A percentile compares a stretch with the other conserved stretches of the same genome.
These are phyloP conservation scores for Moesziomyces globuligerus DNA, from an alignment of 1,284 basidiomycete species.

Conservation along the genomic window DNA sequence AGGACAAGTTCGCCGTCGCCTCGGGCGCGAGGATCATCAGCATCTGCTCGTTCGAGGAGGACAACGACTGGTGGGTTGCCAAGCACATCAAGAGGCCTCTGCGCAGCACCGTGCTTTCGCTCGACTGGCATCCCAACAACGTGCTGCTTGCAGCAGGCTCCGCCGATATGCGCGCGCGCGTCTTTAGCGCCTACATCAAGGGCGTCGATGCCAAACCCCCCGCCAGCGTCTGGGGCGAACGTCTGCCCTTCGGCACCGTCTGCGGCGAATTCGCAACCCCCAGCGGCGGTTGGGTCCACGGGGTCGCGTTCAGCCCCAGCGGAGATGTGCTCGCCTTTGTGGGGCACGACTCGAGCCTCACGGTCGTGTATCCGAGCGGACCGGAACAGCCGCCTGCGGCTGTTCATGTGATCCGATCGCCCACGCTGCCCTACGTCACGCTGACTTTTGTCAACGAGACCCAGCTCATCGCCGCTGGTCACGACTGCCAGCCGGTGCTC, in stretches of 20 bases:
- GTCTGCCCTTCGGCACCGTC: conserved; percentile 95
- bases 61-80: conserved; percentile 98
- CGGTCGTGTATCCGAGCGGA: conserved; percentile 61
- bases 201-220: conserved; percentile 93
- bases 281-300: conserved; percentile 95
- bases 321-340: conserved; percentile 92
- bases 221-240: conserved; percentile 93
- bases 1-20: conserved; percentile 98
- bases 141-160: conserved; percentile 92
- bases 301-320: conserved; percentile 92
- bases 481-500: conserved; percentile 92
- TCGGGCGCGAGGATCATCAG: conserved; percentile 78
- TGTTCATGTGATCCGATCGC: conserved; percentile 59
- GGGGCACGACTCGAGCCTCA: conserved; percentile 72
- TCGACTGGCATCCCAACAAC: conserved; percentile 99
- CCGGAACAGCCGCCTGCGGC: conserved; percentile 61
- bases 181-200: conserved; percentile 99
- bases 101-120: conserved; percentile 86
- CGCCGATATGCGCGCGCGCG: conserved; percentile 93
- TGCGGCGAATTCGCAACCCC: conserved; percentile 92
- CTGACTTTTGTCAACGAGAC: conserved; percentile 80
- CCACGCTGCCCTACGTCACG: conserved; percentile 63
- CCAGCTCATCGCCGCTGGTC: conserved; percentile 82
- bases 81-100: conserved; percentile 98
- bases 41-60: conserved; percentile 66